These are phyloP conservation scores for Leccinum barrowsii DNA, from an alignment of 768 basidiomycete species.

Conservation along the genomic window DNA sequence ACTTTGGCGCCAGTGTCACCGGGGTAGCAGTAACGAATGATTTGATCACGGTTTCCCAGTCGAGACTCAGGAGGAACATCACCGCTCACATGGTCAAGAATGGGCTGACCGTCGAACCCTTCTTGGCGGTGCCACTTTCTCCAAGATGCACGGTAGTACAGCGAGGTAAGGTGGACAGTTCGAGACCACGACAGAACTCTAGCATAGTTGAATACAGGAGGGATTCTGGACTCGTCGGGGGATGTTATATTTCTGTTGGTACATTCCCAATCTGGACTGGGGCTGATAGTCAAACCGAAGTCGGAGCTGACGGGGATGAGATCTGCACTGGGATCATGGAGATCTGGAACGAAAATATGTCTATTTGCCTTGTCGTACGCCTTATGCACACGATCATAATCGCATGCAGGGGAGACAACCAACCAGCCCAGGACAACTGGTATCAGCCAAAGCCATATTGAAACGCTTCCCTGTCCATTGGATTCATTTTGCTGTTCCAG, in stretches of 20 bases:
- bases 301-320: background rate
- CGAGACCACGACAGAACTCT: slow-evolving; percentile 20
- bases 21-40: slow-evolving; percentile 19
- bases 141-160: slow-evolving; percentile 18
- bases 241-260: background rate
- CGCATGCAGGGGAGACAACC: slow-evolving; percentile 39
- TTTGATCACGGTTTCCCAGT: slow-evolving; percentile 16
- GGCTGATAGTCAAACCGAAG: slow-evolving; percentile 17
- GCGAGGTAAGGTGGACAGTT: slow-evolving; percentile 11
- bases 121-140: background rate
- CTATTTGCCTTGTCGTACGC: slow-evolving; percentile 15
- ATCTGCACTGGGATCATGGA: background rate
- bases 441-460: slow-evolving; percentile 43
- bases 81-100: background rate
- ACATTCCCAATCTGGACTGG: slow-evolving; percentile 1
- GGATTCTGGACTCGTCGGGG: slow-evolving; percentile 22
- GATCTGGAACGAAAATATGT: background rate
- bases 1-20: background rate
- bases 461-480: slow-evolving; percentile 38
- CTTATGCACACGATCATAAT: slow-evolving; percentile 27
- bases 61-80: slow-evolving; percentile 13
- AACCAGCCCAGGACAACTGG: slow-evolving; percentile 41
- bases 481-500: slow-evolving; percentile 22
- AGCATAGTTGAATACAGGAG: slow-evolving; percentile 27
- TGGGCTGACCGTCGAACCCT: background rate